phyloP scores from a whole-genome alignment of 331 rosid species.

The Pyrus hybrid region DNA sequence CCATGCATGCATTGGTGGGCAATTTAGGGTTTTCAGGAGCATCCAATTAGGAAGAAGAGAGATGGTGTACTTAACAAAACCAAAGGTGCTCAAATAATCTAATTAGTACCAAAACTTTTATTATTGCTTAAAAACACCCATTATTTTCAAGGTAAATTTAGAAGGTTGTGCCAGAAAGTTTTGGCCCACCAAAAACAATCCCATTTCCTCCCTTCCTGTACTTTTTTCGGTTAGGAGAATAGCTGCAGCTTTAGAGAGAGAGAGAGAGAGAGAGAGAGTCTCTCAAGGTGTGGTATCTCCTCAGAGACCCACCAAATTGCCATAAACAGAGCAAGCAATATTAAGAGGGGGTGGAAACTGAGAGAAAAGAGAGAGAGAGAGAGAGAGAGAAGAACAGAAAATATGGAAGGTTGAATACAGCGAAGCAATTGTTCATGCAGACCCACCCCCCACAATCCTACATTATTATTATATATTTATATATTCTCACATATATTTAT shows the following conservation, averaged over 20 bases:
- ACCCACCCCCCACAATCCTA: constrained; percentile 26
- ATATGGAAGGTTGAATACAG: constrained; percentile 39
- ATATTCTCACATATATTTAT: neutral
- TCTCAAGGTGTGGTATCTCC: constrained; percentile 13
- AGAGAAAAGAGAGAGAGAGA: neutral
- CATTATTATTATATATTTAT: constrained; percentile 12
- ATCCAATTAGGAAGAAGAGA: neutral
- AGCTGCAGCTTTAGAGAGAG: constrained; percentile 10
- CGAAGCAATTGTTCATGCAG: constrained; percentile 42
- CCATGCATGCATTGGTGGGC: constrained; percentile 1
- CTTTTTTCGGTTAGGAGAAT: neutral
- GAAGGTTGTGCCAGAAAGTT: constrained; percentile 30
- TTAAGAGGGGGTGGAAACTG: neutral
- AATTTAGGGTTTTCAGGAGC: constrained; percentile 2
- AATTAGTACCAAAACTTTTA: neutral
- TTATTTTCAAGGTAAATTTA: constrained; percentile 1
- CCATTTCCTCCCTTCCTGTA: constrained; percentile 3
- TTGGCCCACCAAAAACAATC: constrained; percentile 24
- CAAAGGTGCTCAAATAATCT: constrained; percentile 11
- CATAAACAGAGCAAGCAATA: constrained; percentile 24
- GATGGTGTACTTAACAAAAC: neutral
- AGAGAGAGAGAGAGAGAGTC: neutral
- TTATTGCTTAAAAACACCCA: neutral
- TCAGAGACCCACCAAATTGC: constrained; percentile 29
- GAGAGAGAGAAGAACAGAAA: neutral